These are phyloP conservation scores for Hypoxylon intermedium DNA, from an alignment of 495 filamentous ascomycete species.

Conservation along the genomic window DNA sequence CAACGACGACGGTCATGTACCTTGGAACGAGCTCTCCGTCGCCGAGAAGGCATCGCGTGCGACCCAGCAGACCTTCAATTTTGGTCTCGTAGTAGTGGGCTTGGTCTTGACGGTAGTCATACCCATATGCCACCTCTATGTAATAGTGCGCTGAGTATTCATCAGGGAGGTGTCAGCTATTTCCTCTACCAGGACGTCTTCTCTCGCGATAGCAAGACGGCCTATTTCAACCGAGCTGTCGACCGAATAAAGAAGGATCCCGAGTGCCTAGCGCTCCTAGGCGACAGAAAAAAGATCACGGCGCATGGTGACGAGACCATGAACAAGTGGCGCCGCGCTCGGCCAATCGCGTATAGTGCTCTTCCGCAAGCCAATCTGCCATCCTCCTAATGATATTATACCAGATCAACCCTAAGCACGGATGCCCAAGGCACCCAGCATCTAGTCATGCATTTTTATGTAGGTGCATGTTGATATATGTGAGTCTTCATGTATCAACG, in stretches of 20 bases:
- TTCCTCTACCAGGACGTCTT: conserved; percentile 88
- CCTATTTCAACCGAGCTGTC: conserved; percentile 88
- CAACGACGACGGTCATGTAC: conserved; percentile 80
- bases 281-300: conserved; percentile 73
- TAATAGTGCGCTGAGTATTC: no score
- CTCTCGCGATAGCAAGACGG: conserved; percentile 80
- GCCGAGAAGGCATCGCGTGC: conserved; percentile 84
- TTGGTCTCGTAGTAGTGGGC: conserved; percentile 77
- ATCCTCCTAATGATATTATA: conserved; percentile 24
- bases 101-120: conserved; percentile 78
- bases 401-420: conserved; percentile 68
- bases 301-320: conserved; percentile 84
- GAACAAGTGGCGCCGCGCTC: conserved; percentile 83
- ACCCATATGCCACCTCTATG: no score
- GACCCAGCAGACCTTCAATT: conserved; percentile 89
- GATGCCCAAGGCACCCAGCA: conserved; percentile 82
- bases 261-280: conserved; percentile 75
- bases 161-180: conserved; percentile 79
- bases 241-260: conserved; percentile 76
- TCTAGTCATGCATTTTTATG: conserved; percentile 86
- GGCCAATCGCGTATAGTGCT: conserved; percentile 78
- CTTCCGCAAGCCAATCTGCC: background rate
- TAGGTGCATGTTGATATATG: conserved; percentile 45
- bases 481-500: background rate
- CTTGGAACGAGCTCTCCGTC: conserved; percentile 76